Evolutionary conservation across 106 monocot species (phyloP), one percentile per base, ranked within the genome.

Genomic region (Acorus calamus): DNA sequence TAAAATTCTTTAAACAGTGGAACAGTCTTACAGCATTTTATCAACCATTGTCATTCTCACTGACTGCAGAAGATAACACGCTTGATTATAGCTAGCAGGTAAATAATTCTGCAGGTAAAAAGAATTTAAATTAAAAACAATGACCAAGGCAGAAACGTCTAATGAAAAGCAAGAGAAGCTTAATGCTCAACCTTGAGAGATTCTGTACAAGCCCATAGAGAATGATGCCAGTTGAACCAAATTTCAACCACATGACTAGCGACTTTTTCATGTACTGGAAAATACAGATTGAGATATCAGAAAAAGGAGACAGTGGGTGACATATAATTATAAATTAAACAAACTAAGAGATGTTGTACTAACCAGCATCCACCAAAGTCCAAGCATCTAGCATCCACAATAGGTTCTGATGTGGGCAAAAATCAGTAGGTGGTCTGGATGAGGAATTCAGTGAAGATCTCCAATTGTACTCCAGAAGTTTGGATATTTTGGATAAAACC

Each of bases 171-270:
- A 11, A 48, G 11, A 28, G 10, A 44, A 54, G 67, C 46, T 4
- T 51, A 42, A 67, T 6, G 51, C 56, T 47, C 72, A 59, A 94
- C 94, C 89, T 84, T 59, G 47, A 74, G 12, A 65, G 50, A 46
- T 49, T 67, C 74, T 49, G 76, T 72, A 55, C 56, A 84, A 71
- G 49, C 76, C 94, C 94, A 96, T 69, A 90, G 28, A 42, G 79
- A 82, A 55, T 84, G 80, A 73, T 96, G 90, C 76, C 80, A 96
- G 49, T 62, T 81, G 66, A 74, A 90, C 94, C 90, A 96, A 81
- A 96, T 85, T 52, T 92, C 78, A 72, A 78, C 66, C 55, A 81
- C 52, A 69, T 59, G 60, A 76, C 65, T 78, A 3, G 76, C 63
- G 65, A 96, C 12, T 72, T 58, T 71, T 46, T 12, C 28, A 55